A percentile compares a stretch with the other conserved stretches of the same genome.
Evolutionary conservation across 495 filamentous ascomycete genomes (phyloP).

Genomic region (Neurospora sp.): DNA sequence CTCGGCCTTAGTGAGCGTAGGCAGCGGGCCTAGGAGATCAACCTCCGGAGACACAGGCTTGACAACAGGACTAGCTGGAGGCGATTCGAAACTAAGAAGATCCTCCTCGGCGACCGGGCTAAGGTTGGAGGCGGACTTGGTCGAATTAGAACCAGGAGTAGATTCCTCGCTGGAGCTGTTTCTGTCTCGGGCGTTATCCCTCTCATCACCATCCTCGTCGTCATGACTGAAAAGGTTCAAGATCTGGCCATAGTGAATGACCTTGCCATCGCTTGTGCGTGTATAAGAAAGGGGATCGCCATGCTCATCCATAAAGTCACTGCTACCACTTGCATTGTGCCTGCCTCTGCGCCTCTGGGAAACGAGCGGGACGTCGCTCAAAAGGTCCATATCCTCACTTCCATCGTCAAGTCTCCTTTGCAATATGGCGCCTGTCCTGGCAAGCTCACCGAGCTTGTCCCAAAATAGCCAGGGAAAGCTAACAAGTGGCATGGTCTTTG

Average conservation of each 20-base stretch:
- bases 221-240: conserved; percentile 21
- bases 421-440: conserved; percentile 13
- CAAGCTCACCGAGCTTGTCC: conserved; percentile 63
- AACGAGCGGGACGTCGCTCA: not conserved
- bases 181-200: not conserved
- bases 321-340: not conserved
- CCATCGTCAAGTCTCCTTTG: not conserved
- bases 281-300: conserved; percentile 2
- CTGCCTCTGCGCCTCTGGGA: not conserved
- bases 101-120: not conserved
- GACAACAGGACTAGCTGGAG: not conserved
- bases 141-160: not conserved
- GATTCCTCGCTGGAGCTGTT: conserved; percentile 1
- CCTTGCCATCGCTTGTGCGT: conserved; percentile 14
- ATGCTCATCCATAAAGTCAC: not conserved
- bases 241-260: conserved; percentile 25
- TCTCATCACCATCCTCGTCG: conserved; percentile 11
- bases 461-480: conserved; percentile 91
- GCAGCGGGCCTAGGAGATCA: not conserved
- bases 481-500: conserved; percentile 63
- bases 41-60: not conserved
- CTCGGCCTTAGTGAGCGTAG: not conserved
- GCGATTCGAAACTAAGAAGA: not conserved
- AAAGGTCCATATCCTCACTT: not conserved
- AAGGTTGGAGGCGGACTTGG: not conserved